Evolutionary conservation across 2,329 filamentous ascomycete species (phyloP).

Genomic region (Pyrenochaeta sp.): DNA sequence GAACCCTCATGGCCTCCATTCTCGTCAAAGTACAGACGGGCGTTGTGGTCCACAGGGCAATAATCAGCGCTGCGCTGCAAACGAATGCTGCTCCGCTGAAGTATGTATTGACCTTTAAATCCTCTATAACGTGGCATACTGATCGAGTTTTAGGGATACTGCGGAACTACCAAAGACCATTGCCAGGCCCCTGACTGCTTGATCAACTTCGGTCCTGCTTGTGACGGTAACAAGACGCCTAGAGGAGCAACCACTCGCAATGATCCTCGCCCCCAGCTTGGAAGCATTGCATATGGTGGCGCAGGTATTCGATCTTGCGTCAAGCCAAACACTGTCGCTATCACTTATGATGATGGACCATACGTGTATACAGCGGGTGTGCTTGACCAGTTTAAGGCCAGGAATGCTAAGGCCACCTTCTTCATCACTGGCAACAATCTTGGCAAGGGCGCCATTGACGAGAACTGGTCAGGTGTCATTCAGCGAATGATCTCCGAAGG

Average conservation of each 20-base stretch:
- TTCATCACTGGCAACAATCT: constrained; percentile 69
- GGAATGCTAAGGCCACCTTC: constrained; percentile 72
- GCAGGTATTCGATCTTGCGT: constrained; percentile 65
- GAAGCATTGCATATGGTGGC: constrained; percentile 64
- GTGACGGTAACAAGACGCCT: constrained; percentile 66
- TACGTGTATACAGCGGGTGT: constrained; percentile 68
- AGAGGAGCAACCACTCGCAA: constrained; percentile 63
- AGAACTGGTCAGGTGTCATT: constrained; percentile 61
- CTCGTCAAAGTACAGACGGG: constrained; percentile 37
- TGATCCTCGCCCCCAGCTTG: constrained; percentile 62
- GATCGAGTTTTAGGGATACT: constrained; percentile 55
- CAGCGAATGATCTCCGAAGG: constrained; percentile 63
- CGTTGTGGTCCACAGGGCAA: constrained; percentile 38
- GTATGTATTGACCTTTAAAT: constrained; percentile 17
- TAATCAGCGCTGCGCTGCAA: constrained; percentile 31
- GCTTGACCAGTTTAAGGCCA: constrained; percentile 65
- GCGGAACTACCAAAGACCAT: constrained; percentile 62
- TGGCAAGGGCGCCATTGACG: constrained; percentile 65
- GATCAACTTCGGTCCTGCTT: constrained; percentile 66
- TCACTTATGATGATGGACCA: constrained; percentile 75
- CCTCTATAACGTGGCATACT: constrained; percentile 3
- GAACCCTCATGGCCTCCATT: constrained; percentile 27
- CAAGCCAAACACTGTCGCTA: constrained; percentile 65
- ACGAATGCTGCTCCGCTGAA: constrained; percentile 45
- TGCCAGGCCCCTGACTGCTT: constrained; percentile 69